Evolutionary conservation across 208 protist species (phyloP), one percentile per base, ranked within the genome.

Genomic region (Perkinsela sp.): DNA sequence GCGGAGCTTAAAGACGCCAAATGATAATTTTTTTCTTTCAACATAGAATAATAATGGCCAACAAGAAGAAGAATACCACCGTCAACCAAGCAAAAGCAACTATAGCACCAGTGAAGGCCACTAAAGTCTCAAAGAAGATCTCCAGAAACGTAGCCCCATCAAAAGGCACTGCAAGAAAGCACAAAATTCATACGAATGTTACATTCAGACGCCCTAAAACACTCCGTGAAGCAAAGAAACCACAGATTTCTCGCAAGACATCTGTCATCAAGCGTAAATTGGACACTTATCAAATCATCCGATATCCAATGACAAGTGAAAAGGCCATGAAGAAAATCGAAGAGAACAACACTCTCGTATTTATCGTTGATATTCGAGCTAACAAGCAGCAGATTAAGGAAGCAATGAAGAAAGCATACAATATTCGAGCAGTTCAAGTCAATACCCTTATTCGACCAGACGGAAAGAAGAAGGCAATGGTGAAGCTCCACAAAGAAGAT

Each of bases 291-390:
- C 72, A 78, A 72, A 76, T 98, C 73, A 85, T 98, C 75, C 86
- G 94, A 78, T 94, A 94, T 84, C 97, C 97, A 31, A 77, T 98
- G 68, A 97, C 89, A 31, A 97, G 95, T 29, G 96, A 99, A 77
- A 93, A 91, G 75, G 94, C 95, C 67, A 96, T 97, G 88, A 97
- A 98, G 90, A 95, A 97, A 87, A 97, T 99, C 72, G 97, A 99
- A 85, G 93, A 96, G 73, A 94, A 96, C 83, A 99, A 99, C 93
- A 99, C 97, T 31, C 80, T 99, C 57, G 95, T 96, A 73, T 99
- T 99, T 87, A 95, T 99, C 73, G 93, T 97, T 32, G 92, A 98
- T 74, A 77, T 86, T 68, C 83, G 79, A 69, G 80, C 96, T 32
- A 97, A 96, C 86, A 99, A 99, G 88, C 80, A 75, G 30, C 83